A percentile compares a stretch with the other conserved stretches of the same genome.
phyloP scores from a whole-genome alignment of 768 basidiomycete species.

The Glaciozyma martinii region DNA sequence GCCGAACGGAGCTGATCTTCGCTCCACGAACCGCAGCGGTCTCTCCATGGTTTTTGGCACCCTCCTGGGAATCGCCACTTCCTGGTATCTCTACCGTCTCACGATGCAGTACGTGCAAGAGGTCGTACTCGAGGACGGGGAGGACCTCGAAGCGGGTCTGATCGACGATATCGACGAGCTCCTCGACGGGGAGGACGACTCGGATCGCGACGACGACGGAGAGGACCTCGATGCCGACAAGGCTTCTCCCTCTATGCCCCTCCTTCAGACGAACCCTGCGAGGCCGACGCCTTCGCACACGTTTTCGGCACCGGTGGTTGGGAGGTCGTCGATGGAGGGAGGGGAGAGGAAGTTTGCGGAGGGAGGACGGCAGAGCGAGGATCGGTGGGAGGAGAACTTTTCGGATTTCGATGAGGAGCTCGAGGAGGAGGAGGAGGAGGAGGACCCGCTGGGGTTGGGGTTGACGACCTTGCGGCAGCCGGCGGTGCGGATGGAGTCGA shows the following conservation, averaged over 20 bases:
- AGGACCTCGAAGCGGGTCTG: conserved; percentile 53
- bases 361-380: neutral
- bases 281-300: neutral
- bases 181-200: neutral
- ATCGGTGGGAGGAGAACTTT: neutral
- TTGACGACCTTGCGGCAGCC: neutral
- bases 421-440: neutral
- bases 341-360: conserved; percentile 3
- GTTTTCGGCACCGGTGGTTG: neutral
- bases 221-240: neutral
- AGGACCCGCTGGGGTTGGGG: neutral
- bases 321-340: conserved; percentile 3
- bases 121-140: conserved; percentile 38
- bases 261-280: neutral
- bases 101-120: conserved; percentile 30
- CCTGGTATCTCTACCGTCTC: conserved; percentile 49
- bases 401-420: conserved; percentile 12
- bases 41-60: conserved; percentile 55
- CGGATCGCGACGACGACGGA: neutral
- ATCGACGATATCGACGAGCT: conserved; percentile 53
- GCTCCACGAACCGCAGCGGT: conserved; percentile 43
- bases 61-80: conserved; percentile 51
- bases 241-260: neutral
- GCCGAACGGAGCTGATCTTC: neutral
- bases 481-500: neutral